Base-by-base conservation (phyloP, 768 basidiomycete genomes). In the Kwoniella dejecticola region DNA sequence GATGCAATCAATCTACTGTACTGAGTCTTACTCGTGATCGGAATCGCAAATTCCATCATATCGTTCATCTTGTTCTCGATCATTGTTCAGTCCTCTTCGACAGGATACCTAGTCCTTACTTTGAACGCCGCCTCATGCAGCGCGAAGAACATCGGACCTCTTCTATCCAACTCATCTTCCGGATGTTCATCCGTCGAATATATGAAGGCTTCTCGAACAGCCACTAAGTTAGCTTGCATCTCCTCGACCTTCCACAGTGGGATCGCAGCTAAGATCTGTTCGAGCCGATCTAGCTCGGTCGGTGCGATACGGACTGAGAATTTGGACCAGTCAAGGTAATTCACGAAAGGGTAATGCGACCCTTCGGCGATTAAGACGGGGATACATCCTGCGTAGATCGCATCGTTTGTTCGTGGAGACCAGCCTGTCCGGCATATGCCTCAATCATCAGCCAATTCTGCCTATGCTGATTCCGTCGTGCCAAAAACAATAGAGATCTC, bases 371-470 rank as follows among this genome's bases (percentile, higher is more conserved):
- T 75, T 44, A 81, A 70, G 38, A 81, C 79, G 17, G 81, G 80
- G 27, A 82, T 82, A 64, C 81, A 82, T 38, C 81, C 81, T 21
- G 80, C 78, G 62, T 77, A 81, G 45, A 82, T 79, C 17, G 79
- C 79, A 52, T 82, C 80, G 64, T 75, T 76, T 3, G 75, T 69
- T 11, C 80, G 76, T 12, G 80, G 76, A 1, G 80, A 77, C 81
- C 81, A 81, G 47, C 76, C 76, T 77, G 24, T 21, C 3, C 30
- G 4, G 17, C 41, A 10, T 11, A 38, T 4, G 21, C 36, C 8
- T 38, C 36, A 17, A 38, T 38, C n/a, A n/a, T n/a, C n/a, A n/a
- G n/a, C n/a, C n/a, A n/a, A n/a, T n/a, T n/a, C n/a, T n/a, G n/a
- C n/a, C n/a, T n/a, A n/a, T n/a, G n/a, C n/a, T n/a, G n/a, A n/a